Percentiles rank a stretch among this genome's conserved stretches.
Evolutionary conservation across 805 yeast species (phyloP).

Genomic region (Sugiyamaella boreocaroliniensis): DNA sequence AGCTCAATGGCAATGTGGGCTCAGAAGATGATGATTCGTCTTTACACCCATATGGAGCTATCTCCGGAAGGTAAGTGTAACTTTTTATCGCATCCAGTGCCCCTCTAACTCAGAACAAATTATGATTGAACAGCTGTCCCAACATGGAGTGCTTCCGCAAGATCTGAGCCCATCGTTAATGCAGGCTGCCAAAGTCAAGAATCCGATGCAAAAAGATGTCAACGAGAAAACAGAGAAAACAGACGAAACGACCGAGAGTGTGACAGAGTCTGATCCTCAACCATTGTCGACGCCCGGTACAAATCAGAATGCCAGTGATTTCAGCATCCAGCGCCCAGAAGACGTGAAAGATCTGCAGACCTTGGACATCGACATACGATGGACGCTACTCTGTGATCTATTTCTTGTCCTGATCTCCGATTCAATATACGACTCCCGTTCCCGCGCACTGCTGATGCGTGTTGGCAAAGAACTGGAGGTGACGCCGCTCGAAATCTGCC

Average conservation of each 20-base stretch:
- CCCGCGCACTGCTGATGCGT: slow-evolving; percentile 65
- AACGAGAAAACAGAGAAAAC: not conserved
- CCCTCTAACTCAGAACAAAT: slow-evolving; percentile 43
- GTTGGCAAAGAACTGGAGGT: slow-evolving; percentile 62
- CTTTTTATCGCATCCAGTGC: not conserved
- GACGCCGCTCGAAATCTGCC: slow-evolving; percentile 61
- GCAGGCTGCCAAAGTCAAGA: slow-evolving; percentile 43
- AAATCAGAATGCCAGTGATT: slow-evolving; percentile 7
- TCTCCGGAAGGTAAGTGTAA: slow-evolving; percentile 37
- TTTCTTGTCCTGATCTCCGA: slow-evolving; percentile 75
- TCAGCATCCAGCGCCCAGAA: slow-evolving; percentile 19
- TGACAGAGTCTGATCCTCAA: slow-evolving; percentile 1
- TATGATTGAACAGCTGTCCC: slow-evolving; percentile 81
- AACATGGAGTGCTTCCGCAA: slow-evolving; percentile 69
- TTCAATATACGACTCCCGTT: slow-evolving; percentile 82
- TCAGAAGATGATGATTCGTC: slow-evolving; percentile 55
- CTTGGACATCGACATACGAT: slow-evolving; percentile 68
- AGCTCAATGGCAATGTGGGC: slow-evolving; percentile 84
- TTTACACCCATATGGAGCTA: slow-evolving; percentile 78
- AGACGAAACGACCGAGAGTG: not conserved
- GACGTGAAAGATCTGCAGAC: slow-evolving; percentile 20
- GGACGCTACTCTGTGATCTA: slow-evolving; percentile 92
- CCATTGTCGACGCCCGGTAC: slow-evolving; percentile 5
- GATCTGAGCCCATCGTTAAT: slow-evolving; percentile 65
- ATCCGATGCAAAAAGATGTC: slow-evolving; percentile 35